Evolutionary conservation across 2,329 filamentous ascomycete species (phyloP).

Genomic region (Thelonectria olida): DNA sequence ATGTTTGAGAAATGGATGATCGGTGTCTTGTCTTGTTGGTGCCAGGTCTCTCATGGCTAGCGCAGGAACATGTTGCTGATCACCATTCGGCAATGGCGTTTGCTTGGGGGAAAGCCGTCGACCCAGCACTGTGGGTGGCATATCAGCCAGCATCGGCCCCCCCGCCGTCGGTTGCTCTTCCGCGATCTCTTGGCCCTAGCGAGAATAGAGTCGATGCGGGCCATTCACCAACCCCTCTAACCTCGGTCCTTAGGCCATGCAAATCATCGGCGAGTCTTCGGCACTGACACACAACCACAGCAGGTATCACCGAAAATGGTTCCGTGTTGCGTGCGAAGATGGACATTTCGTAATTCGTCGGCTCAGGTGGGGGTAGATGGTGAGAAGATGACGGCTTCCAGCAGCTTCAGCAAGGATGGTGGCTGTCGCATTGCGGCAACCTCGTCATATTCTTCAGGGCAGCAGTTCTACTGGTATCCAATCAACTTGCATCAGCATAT

Average conservation of each 20-base stretch:
- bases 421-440: constrained; percentile 26
- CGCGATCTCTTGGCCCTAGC: constrained; percentile 3
- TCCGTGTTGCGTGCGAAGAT: not conserved
- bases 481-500: constrained; percentile 25
- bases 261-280: constrained; percentile 5
- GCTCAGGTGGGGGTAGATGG: constrained; percentile 2
- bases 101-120: constrained; percentile 10
- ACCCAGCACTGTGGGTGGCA: constrained; percentile 18
- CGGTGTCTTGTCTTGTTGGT: constrained; percentile 3
- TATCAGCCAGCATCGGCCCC: not conserved
- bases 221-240: not conserved
- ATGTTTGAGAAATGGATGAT: constrained; percentile 2
- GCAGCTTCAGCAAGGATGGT: constrained; percentile 7
- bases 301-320: not conserved
- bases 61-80: constrained; percentile 16
- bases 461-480: constrained; percentile 29
- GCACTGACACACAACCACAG: constrained; percentile 4
- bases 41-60: not conserved
- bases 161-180: constrained; percentile 3
- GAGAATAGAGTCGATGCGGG: not conserved
- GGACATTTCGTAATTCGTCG: not conserved
- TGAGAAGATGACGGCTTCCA: constrained; percentile 17
- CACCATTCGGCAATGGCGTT: constrained; percentile 21
- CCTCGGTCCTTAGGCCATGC: not conserved
- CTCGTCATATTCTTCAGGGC: constrained; percentile 27